Evolutionary conservation across 257 asterid genomes (phyloP).

Genomic region (Echium plantagineum): DNA sequence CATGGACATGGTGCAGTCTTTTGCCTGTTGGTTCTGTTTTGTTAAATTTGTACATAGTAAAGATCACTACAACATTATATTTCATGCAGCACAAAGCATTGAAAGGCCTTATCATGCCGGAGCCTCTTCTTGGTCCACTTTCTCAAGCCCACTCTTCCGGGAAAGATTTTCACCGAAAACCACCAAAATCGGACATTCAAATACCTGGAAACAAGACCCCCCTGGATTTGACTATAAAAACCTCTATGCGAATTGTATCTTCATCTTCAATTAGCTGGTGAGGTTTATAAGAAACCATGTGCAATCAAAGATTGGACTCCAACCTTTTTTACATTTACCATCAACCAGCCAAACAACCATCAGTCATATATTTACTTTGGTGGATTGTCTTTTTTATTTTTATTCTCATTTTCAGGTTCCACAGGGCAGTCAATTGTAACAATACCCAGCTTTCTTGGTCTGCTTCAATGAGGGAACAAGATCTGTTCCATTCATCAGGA

Average conservation of each 20-base stretch:
- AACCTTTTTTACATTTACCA: not conserved
- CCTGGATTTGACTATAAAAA: constrained; percentile 77
- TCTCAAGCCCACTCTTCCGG: constrained; percentile 26
- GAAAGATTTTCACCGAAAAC: constrained; percentile 19
- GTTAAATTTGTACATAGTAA: constrained; percentile 10
- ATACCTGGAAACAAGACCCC: constrained; percentile 59
- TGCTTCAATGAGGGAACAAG: constrained; percentile 19
- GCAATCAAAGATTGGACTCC: not conserved
- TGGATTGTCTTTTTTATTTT: constrained; percentile 9
- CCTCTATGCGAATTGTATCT: constrained; percentile 49
- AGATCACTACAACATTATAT: constrained; percentile 10
- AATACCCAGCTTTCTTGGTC: constrained; percentile 20
- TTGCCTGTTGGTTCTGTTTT: constrained; percentile 9
- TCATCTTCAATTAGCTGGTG: constrained; percentile 79
- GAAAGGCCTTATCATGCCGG: constrained; percentile 58
- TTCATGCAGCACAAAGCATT: constrained; percentile 64
- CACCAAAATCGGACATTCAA: constrained; percentile 36
- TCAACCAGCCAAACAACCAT: not conserved
- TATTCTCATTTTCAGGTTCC: constrained; percentile 70
- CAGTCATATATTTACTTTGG: not conserved
- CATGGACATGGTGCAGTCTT: constrained; percentile 60
- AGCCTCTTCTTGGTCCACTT: constrained; percentile 35
- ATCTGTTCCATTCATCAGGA: constrained; percentile 21
- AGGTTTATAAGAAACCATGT: constrained; percentile 13
- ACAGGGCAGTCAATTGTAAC: constrained; percentile 48